A percentile compares a stretch with the other conserved stretches of the same genome.
phyloP scores from a whole-genome alignment of 2,329 filamentous ascomycete species.

The Colletotrichum paranaense region DNA sequence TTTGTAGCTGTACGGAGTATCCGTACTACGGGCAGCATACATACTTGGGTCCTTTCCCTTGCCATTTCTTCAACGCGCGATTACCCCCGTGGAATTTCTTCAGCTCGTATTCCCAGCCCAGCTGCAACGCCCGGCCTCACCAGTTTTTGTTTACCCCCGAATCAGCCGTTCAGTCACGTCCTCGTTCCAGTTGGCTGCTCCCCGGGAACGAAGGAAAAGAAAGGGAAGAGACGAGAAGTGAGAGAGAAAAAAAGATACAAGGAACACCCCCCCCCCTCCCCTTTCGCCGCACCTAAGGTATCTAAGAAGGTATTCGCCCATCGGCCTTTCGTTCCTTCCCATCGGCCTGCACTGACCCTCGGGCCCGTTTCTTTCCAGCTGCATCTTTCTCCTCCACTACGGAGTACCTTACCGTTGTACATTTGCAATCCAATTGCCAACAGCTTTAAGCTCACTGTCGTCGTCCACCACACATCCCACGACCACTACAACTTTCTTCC shows the following conservation, averaged over 20 bases:
- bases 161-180: neutral
- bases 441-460: neutral
- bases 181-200: neutral
- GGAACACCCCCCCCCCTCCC: neutral
- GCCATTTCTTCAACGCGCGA: conserved; percentile 18
- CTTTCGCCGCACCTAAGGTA: neutral
- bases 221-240: neutral
- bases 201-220: neutral
- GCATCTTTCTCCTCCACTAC: neutral
- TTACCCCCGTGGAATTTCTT: conserved; percentile 29
- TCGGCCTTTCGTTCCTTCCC: neutral
- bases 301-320: neutral
- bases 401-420: no score
- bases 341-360: neutral
- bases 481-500: neutral
- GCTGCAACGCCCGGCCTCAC: neutral
- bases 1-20: neutral
- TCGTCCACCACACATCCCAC: neutral
- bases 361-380: neutral
- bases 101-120: conserved; percentile 35
- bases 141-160: neutral
- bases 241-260: neutral
- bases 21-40: neutral
- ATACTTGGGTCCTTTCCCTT: neutral
- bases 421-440: neutral